Base-by-base conservation (phyloP, 345 rosid genomes). In the Cardamine chenopodiifolia region DNA sequence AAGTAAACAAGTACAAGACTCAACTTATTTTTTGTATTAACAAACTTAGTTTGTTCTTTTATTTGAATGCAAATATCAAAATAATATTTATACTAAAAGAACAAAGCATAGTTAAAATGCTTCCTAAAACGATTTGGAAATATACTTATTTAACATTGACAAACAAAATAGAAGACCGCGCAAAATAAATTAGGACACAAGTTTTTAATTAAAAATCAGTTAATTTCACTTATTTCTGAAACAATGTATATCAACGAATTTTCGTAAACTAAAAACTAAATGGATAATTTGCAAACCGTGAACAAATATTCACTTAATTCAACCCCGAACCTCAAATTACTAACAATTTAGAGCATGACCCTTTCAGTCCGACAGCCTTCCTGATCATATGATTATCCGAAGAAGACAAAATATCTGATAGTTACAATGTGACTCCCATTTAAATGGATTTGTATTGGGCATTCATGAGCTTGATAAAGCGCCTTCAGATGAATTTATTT, bases 361-460 rank as follows among this genome's bases (percentile, higher is more conserved):
- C 5, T 39, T 12, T 39, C 15, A 39, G 15, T 39, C 44, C 4
- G 14, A 37, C 42, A 37, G 14, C 42, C 42, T 37, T 37, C 42
- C 14, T 4, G 42, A 37, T 37, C 42, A 37, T n/a, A n/a, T 37
- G 14, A 37, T 37, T 37, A 12, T 37, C 42, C 42, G 42, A 37
- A 37, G 42, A 37, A 37, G 12, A 37, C 42, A 37, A 37, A 0
- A 10, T 11, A 3, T 37, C 15, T 37, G 42, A 37, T 37, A 37
- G 14, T 10, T 37, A 37, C 42, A 9, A 8, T 2, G 2, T 9
- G 42, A 39, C n/a, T 39, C 44, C n/a, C 19, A n/a, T 44, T 23
- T 22, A 35, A 39, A 22, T 55, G 56, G 62, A 25, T 55, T 31
- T 40, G 7, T 55, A 56, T 23, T 55, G 49, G 65, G 57, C 65